phyloP scores from a whole-genome alignment of 805 yeast species.

The Jamesozyma lodderae region DNA sequence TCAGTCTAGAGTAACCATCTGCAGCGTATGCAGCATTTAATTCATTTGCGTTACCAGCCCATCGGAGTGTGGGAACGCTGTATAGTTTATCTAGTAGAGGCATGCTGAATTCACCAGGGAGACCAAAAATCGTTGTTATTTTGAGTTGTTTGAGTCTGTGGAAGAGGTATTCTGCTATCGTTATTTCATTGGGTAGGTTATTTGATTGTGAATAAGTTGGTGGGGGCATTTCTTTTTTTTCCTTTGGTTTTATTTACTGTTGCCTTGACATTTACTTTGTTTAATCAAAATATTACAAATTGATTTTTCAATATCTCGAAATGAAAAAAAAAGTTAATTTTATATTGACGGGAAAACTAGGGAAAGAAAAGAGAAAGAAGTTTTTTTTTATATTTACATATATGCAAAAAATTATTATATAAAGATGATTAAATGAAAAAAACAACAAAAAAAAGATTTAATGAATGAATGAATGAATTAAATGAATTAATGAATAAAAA shows the following conservation, averaged over 20 bases:
- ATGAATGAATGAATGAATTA: too few species aligned
- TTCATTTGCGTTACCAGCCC: conserved; percentile 85
- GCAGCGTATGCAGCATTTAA: conserved; percentile 85
- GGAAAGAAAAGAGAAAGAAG: too few species aligned
- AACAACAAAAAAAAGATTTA: too few species aligned
- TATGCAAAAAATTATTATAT: too few species aligned
- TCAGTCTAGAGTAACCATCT: conserved; percentile 70
- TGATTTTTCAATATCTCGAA: too few species aligned
- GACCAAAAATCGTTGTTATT: conserved; percentile 57
- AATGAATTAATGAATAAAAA: too few species aligned
- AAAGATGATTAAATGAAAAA: too few species aligned
- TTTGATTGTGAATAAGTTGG: conserved; percentile 8
- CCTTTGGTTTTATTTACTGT: neutral
- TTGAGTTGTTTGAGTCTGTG: conserved; percentile 43
- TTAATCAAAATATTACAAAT: too few species aligned
- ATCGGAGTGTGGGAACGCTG: conserved; percentile 40
- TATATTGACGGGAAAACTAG: too few species aligned
- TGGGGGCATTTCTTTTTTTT: neutral
- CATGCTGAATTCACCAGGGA: conserved; percentile 68
- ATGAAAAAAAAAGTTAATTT: too few species aligned
- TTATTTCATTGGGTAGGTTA: conserved; percentile 25
- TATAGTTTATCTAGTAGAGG: conserved; percentile 59
- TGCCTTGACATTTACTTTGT: neutral
- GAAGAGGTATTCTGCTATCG: conserved; percentile 59
- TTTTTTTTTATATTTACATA: too few species aligned